phyloP scores from a whole-genome alignment of 768 basidiomycete genomes.

The Trametes sanguinea region DNA sequence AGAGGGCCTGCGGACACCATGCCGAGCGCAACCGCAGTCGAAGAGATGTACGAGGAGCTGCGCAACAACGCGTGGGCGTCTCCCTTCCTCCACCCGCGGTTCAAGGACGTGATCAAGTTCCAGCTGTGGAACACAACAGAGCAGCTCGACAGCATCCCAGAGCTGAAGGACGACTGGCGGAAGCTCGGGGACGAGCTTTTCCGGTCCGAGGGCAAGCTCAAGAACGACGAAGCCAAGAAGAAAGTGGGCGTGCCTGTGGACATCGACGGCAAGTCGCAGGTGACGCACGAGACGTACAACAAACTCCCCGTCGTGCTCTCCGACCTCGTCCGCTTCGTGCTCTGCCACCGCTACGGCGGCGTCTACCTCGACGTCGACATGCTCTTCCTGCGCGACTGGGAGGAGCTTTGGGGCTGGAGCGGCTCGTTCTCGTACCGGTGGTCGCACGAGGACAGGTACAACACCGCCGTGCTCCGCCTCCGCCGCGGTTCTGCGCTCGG shows the following conservation, averaged over 20 bases:
- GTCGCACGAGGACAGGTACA: constrained; percentile 93
- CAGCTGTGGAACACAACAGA: constrained; percentile 99
- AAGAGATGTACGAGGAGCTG: constrained; percentile 82
- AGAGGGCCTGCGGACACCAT: constrained; percentile 91
- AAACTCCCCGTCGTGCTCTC: constrained; percentile 90
- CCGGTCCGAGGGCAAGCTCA: constrained; percentile 69
- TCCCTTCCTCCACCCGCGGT: constrained; percentile 91
- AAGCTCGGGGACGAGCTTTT: constrained; percentile 72
- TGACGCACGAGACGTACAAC: constrained; percentile 60
- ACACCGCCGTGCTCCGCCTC: constrained; percentile 93
- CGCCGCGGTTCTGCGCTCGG: constrained; percentile 94
- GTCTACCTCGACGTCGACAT: constrained; percentile 98
- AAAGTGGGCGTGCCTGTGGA: constrained; percentile 27
- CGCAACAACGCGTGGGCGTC: constrained; percentile 90
- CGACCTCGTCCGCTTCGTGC: constrained; percentile 95
- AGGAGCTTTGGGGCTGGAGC: constrained; percentile 95
- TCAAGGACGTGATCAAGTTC: constrained; percentile 91
- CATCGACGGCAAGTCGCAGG: constrained; percentile 20
- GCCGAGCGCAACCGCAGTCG: constrained; percentile 79
- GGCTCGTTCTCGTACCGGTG: constrained; percentile 97
- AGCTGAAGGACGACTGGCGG: constrained; percentile 90
- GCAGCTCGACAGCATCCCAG: constrained; percentile 87
- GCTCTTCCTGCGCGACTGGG: constrained; percentile 95
- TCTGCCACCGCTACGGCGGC: constrained; percentile 96
- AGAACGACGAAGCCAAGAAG: constrained; percentile 40